A percentile compares a stretch with the other conserved stretches of the same genome.
Conservation (phyloP, 805 yeast genomes). For the Babjeviella inositovora region DNA sequence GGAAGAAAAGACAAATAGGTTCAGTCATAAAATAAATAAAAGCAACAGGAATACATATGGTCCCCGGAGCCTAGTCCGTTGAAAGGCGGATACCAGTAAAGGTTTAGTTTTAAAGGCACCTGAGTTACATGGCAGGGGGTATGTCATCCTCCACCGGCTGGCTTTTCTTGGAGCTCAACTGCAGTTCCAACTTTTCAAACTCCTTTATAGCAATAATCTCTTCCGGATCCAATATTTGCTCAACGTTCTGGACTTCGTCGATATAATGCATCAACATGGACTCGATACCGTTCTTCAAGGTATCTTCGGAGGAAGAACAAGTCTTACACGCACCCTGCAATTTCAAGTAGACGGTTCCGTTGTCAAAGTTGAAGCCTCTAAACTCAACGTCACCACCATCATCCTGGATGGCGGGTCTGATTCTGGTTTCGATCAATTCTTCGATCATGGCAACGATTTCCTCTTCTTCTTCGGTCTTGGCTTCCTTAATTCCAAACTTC, state of each 20-base stretch:
- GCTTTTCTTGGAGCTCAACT: no score
- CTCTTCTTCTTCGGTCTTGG: slow-evolving; percentile 49
- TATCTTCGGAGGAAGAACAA: slow-evolving; percentile 82
- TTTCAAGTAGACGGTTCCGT: slow-evolving; percentile 79
- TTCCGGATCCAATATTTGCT: slow-evolving; percentile 76
- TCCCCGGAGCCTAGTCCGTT: no score
- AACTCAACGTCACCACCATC: slow-evolving; percentile 97
- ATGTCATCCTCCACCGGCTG: no score
- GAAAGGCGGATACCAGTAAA: no score
- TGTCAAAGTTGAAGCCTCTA: slow-evolving; percentile 68
- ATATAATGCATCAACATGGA: slow-evolving; percentile 95
- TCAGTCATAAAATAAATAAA: no score
- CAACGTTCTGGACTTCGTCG: slow-evolving; percentile 84
- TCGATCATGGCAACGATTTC: slow-evolving; percentile 83
- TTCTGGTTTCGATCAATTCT: slow-evolving; percentile 84
- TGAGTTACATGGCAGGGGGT: no score
- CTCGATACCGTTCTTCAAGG: slow-evolving; percentile 90
- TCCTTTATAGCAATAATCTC: slow-evolving; percentile 61
- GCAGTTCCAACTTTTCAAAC: slow-evolving; percentile 69
- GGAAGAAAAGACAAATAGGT: no score
- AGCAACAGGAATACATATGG: no score
- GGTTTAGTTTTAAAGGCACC: no score
- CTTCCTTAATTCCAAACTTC: slow-evolving; percentile 20
- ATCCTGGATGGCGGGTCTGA: slow-evolving; percentile 95
- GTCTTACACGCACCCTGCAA: slow-evolving; percentile 93